phyloP scores from a whole-genome alignment of 495 filamentous ascomycete species.

The Tuber calosporum region DNA sequence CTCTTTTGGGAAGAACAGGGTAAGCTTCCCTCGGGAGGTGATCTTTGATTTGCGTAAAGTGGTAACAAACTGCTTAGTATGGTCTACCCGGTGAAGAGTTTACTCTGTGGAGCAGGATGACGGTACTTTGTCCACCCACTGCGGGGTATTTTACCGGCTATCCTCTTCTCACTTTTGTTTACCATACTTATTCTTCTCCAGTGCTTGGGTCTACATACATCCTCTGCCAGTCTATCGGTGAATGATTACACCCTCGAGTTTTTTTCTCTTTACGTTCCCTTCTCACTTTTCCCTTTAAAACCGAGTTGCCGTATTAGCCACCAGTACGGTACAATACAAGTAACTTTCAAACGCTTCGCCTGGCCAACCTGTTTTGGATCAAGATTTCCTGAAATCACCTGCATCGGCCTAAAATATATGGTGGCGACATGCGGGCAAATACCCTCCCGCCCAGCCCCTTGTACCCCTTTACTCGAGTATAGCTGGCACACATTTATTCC shows the following conservation, averaged over 20 bases:
- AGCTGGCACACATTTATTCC: too few relatives aligned
- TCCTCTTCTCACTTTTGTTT: not conserved
- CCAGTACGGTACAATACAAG: too few relatives aligned
- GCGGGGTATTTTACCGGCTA: not conserved
- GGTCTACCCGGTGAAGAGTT: not conserved
- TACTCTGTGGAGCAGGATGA: not conserved
- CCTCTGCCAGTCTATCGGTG: not conserved
- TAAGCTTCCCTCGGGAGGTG: not conserved
- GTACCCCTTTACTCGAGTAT: not conserved
- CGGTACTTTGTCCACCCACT: not conserved
- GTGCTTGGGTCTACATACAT: not conserved
- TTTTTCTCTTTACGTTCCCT: not conserved
- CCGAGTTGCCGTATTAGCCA: not conserved
- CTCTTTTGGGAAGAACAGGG: not conserved
- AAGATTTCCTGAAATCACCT: not conserved
- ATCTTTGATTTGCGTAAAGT: not conserved
- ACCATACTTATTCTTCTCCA: not conserved
- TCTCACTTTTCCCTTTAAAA: not conserved
- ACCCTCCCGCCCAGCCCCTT: not conserved
- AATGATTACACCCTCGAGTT: slow-evolving; percentile 2
- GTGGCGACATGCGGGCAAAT: not conserved
- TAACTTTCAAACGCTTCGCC: not conserved
- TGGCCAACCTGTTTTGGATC: not conserved
- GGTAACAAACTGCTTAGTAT: not conserved
- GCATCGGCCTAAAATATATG: not conserved